Evolutionary conservation across 2,329 filamentous ascomycete species (phyloP), one percentile per base, ranked within the genome.

Genomic region (Colletotrichum orbiculare): DNA sequence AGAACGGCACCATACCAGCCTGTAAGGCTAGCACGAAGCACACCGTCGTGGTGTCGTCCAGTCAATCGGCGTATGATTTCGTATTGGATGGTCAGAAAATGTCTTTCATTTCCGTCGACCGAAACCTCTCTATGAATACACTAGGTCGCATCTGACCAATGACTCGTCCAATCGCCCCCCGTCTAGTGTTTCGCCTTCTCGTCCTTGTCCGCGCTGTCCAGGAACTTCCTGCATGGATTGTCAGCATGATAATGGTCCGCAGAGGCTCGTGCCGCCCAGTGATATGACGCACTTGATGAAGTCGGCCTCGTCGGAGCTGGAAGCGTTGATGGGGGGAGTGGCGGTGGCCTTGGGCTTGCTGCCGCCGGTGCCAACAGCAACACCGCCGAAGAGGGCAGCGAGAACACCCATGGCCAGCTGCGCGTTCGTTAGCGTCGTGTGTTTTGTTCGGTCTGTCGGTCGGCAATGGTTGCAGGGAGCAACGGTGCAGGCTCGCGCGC

Each of bases 241-340:
- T 69, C 46, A 67, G 67, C 53, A 55, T 49, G 37, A 15, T 9
- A 9, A 17, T 17, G n/a, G 33, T 41, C 42, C 15, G 33, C 25
- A 34, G 8, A 25, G 37, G 17, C 35, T 42, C 52, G n/a, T 11
- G 34, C 17, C 37, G 37, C 11, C 37, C 52, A 13, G 53, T 52
- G 17, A 35, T 56, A 52, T 53, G 37, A 67, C 83, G 80, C 77
- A 88, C 86, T 88, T 87, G 82, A 89, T 87, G 78, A 89, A 89
- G 75, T 88, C 85, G 76, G 83, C 85, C 81, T 89, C 86, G 74
- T 88, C 86, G 72, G 85, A 81, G 79, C 82, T 87, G 56, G 84
- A 83, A 66, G 86, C 86, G 76, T 88, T 88, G 81, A 89, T 86
- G 54, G 86, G 86, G 68, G 86, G 86, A 54, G 83, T 75, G 64